Evolutionary conservation across 768 basidiomycete genomes (phyloP).

Genomic region (Pluteus cervinus): DNA sequence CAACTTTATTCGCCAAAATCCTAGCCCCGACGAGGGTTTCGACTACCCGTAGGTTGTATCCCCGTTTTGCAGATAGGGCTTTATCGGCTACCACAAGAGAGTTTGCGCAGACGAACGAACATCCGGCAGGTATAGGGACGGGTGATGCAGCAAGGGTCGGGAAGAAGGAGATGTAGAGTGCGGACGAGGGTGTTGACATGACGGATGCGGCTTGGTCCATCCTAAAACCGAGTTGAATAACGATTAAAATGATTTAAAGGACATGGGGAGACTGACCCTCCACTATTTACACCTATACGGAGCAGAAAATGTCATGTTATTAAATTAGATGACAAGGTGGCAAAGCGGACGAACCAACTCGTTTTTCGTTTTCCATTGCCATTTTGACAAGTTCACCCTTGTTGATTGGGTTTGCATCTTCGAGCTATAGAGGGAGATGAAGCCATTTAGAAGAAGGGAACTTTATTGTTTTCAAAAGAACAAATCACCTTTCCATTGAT

Average conservation of each 20-base stretch:
- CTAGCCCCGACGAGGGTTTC: constrained; percentile 81
- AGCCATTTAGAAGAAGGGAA: neutral
- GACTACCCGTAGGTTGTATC: constrained; percentile 90
- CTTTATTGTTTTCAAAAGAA: neutral
- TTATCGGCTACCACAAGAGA: constrained; percentile 82
- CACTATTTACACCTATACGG: constrained; percentile 59
- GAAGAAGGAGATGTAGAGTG: constrained; percentile 79
- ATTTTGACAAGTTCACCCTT: constrained; percentile 75
- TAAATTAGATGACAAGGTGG: constrained; percentile 4
- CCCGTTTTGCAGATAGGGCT: constrained; percentile 62
- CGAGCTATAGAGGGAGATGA: constrained; percentile 13
- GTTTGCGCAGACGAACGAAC: constrained; percentile 75
- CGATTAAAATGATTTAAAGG: neutral
- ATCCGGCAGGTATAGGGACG: constrained; percentile 50
- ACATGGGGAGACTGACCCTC: constrained; percentile 48
- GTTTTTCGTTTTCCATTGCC: constrained; percentile 79
- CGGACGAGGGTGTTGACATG: constrained; percentile 62
- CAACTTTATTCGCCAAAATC: constrained; percentile 58
- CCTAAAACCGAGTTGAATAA: constrained; percentile 26
- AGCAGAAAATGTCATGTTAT: neutral
- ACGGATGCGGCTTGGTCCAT: constrained; percentile 93
- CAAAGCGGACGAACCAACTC: constrained; percentile 47
- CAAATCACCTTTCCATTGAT: constrained; percentile 60
- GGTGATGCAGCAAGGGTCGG: constrained; percentile 64
- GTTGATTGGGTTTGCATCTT: constrained; percentile 8